Base-by-base conservation (phyloP, 2,329 filamentous ascomycete species). In the Teratosphaeria pseudoeucalypti region DNA sequence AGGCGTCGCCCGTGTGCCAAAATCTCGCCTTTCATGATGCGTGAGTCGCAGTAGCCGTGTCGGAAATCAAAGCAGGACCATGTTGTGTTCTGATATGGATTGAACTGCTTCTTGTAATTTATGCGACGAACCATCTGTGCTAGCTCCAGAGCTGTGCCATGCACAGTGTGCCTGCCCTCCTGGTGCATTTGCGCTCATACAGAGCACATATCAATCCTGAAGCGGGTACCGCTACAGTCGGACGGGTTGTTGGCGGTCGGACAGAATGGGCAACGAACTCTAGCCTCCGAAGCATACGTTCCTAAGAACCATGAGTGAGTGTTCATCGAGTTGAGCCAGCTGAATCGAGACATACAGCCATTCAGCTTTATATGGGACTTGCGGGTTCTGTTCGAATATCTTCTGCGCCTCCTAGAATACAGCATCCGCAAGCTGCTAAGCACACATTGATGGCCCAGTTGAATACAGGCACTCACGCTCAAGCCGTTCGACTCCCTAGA, bases 21-120 rank as follows among this genome's bases (percentile, higher is more conserved):
- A 12, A 64, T 56, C 54, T 68, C 67, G 26, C 67, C 65, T 4
- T 62, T 57, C 52, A 66, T 63, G 23, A 69, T 67, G 63, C 67
- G 67, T 10, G 61, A 59, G 59, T 69, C 66, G 57, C 67, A 69
- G 57, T 64, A 65, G 1, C 60, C 61, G 55, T 66, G 61, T 10
- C 26, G 37, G 16, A 68, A 62, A 19, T 69, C 58, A 55, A 60
- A 65, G 26, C 34, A 63, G 27, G 59, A 37, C 64, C 65, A 68
- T 2, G 58, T 56, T 14, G 60, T 19, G 6, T 55, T 34, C 14
- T n/a, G 39, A 55, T 66, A 68, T 2, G 27, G 23, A 3, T 27
- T 43, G 12, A 54, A 56, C 14, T 29, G 39, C 10, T 23, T 26
- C 19, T 56, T 47, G 12, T 64, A 60, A 43, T 56, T 39, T 19